Conservation (phyloP, 73 alveolate species). For the Chromera velia region DNA sequence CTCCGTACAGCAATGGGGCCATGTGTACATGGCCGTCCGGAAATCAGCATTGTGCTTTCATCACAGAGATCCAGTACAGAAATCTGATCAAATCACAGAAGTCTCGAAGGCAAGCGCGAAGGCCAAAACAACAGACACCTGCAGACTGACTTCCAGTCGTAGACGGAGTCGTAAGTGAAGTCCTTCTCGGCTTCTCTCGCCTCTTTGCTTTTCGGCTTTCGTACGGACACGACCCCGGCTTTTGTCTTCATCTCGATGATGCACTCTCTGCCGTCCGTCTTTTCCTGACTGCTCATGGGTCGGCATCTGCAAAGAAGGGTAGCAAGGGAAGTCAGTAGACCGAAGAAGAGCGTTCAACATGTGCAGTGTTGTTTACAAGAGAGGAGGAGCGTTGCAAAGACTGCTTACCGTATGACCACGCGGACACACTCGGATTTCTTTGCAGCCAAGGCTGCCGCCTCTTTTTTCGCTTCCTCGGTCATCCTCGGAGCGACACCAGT, state of each 20-base stretch:
- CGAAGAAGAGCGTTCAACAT: neutral
- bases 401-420: neutral
- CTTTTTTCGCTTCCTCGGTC: too few species aligned
- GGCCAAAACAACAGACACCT: conserved; percentile 56
- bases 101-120: neutral
- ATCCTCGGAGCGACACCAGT: too few species aligned
- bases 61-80: neutral
- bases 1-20: neutral
- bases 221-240: neutral
- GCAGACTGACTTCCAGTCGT: conserved; percentile 44
- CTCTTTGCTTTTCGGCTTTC: neutral
- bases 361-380: neutral
- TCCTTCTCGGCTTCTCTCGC: conserved; percentile 6
- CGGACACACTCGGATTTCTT: neutral
- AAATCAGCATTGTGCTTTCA: too few species aligned
- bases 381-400: neutral
- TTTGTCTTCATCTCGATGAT: neutral
- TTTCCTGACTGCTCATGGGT: neutral
- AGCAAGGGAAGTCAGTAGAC: too few species aligned
- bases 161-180: conserved; percentile 63
- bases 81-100: neutral
- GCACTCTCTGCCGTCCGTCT: neutral
- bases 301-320: neutral
- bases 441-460: too few species aligned
- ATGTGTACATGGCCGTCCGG: too few species aligned